Evolutionary conservation across 2,329 filamentous ascomycete species (phyloP), one percentile per base, ranked within the genome.

Genomic region (Aspergillus uvarum): DNA sequence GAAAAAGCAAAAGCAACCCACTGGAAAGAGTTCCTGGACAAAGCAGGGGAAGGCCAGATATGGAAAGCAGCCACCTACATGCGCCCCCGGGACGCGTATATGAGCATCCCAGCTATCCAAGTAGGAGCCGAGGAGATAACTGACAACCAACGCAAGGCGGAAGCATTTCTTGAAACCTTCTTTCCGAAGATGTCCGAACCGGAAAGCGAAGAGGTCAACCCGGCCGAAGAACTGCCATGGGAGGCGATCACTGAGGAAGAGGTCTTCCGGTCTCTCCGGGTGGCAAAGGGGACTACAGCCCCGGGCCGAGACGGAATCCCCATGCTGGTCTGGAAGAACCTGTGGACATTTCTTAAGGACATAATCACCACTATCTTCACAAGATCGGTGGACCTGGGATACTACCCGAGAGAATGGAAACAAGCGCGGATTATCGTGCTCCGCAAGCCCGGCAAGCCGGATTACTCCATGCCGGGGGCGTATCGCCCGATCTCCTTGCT

Each of bases 401-500:
- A 70, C 51, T 59, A 68, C 50, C 68, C 63, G 3, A 47, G 52
- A 26, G 54, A 54, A 59, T 70, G 58, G 66, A 56, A 63, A 8
- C 57, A 22, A 12, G 65, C 60, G 19, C 61, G 59, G 21, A 70
- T 71, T 38, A 51, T 70, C 4, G 63, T 68, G 1, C 56, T 71
- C 29, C 55, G 66, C 29, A 73, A 73, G 47, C 68, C 65, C 2
- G 59, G 62, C 4, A 70, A 72, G 38, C 60, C 55, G 21, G 63
- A 72, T 54, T 74, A 74, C 52, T 59, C 58, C 21, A 29, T 63
- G 1, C 60, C 65, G 0, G 61, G 65, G 44, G 65, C 66, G 12
- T 72, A 71, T 32, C 59, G 62, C 8, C 70, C 62, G 19, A 73
- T 72, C 48, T 72, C 66, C 44, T 64, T 67, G 0, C 64, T 72